Conservation (phyloP, 2,329 filamentous ascomycete species). For the Verticillium nonalfalfae region DNA sequence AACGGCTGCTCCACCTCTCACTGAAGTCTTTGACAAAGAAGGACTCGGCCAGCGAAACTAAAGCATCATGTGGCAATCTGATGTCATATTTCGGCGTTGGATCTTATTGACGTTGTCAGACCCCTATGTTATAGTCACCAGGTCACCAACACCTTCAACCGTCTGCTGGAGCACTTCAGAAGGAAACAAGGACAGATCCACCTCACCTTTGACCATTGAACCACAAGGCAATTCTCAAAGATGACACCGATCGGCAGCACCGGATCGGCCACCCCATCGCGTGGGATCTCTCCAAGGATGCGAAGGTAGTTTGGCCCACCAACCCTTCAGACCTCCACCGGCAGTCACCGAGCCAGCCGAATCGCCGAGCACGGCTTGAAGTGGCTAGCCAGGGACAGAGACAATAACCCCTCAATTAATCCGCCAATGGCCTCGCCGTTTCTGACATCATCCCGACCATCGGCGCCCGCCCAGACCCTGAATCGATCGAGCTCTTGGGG, state of each 20-base stretch:
- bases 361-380: background rate
- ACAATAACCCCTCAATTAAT: constrained; percentile 11
- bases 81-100: no score
- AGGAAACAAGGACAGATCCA: no score
- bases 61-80: no score
- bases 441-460: constrained; percentile 12
- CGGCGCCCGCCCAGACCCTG: constrained; percentile 5
- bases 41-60: no score
- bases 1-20: no score
- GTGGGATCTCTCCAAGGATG: background rate
- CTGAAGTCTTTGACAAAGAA: no score
- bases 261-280: background rate
- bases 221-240: background rate
- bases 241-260: background rate
- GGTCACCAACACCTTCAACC: no score
- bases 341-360: background rate
- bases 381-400: background rate
- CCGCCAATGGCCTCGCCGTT: constrained; percentile 9
- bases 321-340: background rate
- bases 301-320: background rate
- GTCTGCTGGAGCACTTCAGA: no score
- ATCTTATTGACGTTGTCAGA: no score
- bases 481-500: constrained; percentile 1
- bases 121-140: no score
- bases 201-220: background rate